Conservation (phyloP, 1,139 yeast species). For the Blastobotrys niveus region DNA sequence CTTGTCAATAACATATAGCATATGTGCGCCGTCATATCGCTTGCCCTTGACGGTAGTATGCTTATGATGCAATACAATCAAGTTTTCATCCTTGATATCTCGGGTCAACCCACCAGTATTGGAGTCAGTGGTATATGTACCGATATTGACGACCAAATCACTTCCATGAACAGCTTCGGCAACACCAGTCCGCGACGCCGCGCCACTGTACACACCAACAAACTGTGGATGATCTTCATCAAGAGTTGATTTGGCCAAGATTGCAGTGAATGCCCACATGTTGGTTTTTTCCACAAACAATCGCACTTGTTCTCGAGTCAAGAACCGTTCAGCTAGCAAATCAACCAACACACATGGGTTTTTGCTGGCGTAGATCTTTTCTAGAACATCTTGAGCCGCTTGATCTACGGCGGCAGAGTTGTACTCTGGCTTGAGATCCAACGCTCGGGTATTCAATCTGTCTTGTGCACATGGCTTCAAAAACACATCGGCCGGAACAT, state of each 20-base stretch:
- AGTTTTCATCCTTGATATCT: constrained; percentile 34
- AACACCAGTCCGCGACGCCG: constrained; percentile 42
- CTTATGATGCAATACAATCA: constrained; percentile 40
- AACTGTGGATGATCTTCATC: constrained; percentile 56
- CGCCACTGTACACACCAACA: constrained; percentile 62
- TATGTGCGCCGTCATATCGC: constrained; percentile 35
- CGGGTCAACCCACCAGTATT: constrained; percentile 42
- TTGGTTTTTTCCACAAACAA: constrained; percentile 43
- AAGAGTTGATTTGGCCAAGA: constrained; percentile 51
- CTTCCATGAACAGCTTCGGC: constrained; percentile 35
- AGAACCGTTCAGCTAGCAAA: constrained; percentile 54
- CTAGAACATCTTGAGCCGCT: constrained; percentile 45
- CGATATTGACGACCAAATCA: constrained; percentile 38
- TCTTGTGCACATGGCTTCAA: constrained; percentile 37
- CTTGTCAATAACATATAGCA: constrained; percentile 43
- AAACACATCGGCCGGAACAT: constrained; percentile 65
- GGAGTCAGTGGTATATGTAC: constrained; percentile 40
- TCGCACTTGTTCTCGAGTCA: constrained; percentile 40
- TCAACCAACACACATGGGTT: constrained; percentile 66
- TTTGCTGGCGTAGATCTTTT: constrained; percentile 45
- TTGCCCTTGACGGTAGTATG: constrained; percentile 44
- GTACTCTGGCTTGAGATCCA: constrained; percentile 28
- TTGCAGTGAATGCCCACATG: constrained; percentile 44
- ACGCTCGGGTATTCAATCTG: constrained; percentile 30
- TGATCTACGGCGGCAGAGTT: constrained; percentile 32